Evolutionary conservation across 768 basidiomycete genomes (phyloP).

Genomic region (Pulveroboletus frians): DNA sequence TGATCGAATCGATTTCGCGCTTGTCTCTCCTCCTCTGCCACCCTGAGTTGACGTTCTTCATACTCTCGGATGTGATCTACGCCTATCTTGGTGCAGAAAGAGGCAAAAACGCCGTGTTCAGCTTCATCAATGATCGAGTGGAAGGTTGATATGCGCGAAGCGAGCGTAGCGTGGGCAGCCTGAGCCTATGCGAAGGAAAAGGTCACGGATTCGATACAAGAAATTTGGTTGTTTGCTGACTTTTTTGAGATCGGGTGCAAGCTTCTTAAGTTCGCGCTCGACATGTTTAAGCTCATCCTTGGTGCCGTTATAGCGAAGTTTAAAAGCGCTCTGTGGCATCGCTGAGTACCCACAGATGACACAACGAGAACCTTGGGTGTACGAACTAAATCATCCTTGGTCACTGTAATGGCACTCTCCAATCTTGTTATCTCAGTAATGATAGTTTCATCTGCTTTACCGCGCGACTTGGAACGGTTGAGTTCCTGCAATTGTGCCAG

Average conservation of each 20-base stretch:
- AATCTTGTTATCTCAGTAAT: conserved; percentile 72
- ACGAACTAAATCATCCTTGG: conserved; percentile 79
- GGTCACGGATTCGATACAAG: background rate
- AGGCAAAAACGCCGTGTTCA: conserved; percentile 72
- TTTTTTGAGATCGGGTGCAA: conserved; percentile 67
- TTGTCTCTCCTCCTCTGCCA: conserved; percentile 84
- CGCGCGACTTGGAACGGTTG: conserved; percentile 76
- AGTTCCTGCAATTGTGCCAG: conserved; percentile 76
- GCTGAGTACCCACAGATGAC: background rate
- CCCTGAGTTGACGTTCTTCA: conserved; percentile 84
- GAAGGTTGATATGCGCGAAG: conserved; percentile 51
- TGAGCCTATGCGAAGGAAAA: conserved; percentile 41
- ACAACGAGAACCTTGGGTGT: background rate
- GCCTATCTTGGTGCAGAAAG: conserved; percentile 76
- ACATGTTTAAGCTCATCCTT: conserved; percentile 82
- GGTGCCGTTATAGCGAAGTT: conserved; percentile 68
- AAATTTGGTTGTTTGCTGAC: conserved; percentile 31
- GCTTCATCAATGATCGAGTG: conserved; percentile 60
- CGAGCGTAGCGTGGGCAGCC: conserved; percentile 46
- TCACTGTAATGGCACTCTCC: conserved; percentile 69
- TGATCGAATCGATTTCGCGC: conserved; percentile 78
- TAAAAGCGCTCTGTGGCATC: conserved; percentile 59
- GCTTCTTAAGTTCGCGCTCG: conserved; percentile 61
- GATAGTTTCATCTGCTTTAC: conserved; percentile 76
- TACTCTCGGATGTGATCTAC: conserved; percentile 86